phyloP scores from a whole-genome alignment of 768 basidiomycete genomes.

The Trametes coccinea region DNA sequence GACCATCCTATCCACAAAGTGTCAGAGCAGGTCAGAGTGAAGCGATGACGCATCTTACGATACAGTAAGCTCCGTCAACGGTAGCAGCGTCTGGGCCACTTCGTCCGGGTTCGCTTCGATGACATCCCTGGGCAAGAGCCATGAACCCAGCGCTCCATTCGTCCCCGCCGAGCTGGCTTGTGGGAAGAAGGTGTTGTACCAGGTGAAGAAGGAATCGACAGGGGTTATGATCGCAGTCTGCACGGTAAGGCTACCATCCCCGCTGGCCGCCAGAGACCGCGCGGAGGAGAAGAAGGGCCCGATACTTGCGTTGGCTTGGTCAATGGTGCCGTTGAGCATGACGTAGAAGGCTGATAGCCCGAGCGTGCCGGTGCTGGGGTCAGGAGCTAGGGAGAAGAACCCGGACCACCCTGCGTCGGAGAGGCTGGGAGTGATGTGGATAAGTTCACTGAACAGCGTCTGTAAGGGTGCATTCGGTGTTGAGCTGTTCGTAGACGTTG shows the following conservation, averaged over 20 bases:
- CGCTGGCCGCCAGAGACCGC: conserved; percentile 22
- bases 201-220: conserved; percentile 20
- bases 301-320: conserved; percentile 37
- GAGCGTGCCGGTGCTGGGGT: background rate
- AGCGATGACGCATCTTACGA: conserved; percentile 14
- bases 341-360: conserved; percentile 14
- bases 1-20: conserved; percentile 34
- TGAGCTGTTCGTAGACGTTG: conserved; percentile 14
- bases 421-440: conserved; percentile 8
- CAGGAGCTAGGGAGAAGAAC: background rate
- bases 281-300: conserved; percentile 36
- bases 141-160: conserved; percentile 21
- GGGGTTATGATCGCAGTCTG: conserved; percentile 19
- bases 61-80: conserved; percentile 1
- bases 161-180: conserved; percentile 9
- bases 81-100: conserved; percentile 19
- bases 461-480: conserved; percentile 5
- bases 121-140: conserved; percentile 26
- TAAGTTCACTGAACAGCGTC: conserved; percentile 1
- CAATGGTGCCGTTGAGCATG: conserved; percentile 39
- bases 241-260: conserved; percentile 23
- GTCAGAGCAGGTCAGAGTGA: background rate
- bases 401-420: conserved; percentile 17
- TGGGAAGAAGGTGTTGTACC: conserved; percentile 16
- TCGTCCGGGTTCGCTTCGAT: conserved; percentile 21